A percentile compares a stretch with the other conserved stretches of the same genome.
These are phyloP conservation scores for Canavalia ensiformis DNA, from an alignment of 306 rosid genomes.

Conservation along the genomic window DNA sequence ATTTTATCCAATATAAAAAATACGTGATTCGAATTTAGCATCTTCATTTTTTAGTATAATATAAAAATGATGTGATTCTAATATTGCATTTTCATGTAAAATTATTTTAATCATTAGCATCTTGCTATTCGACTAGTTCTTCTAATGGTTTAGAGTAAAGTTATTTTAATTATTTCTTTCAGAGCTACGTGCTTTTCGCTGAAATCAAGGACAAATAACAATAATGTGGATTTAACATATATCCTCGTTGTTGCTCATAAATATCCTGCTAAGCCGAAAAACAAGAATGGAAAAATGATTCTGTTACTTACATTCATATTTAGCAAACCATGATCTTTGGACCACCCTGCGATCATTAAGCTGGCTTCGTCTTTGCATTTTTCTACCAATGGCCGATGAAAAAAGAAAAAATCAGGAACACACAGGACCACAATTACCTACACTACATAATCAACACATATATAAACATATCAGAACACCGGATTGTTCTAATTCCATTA, in stretches of 20 bases:
- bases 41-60: no score
- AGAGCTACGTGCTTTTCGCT: no score
- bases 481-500: neutral
- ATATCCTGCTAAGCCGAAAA: neutral
- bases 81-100: no score
- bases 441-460: neutral
- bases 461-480: neutral
- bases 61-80: no score
- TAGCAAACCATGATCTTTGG: neutral
- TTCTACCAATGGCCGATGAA: neutral
- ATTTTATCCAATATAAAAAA: no score
- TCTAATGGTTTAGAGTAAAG: no score
- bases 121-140: no score
- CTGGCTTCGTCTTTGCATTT: neutral
- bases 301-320: neutral
- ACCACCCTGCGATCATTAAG: neutral
- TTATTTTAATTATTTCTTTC: no score
- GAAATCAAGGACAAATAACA: neutral
- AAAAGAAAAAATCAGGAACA: no score
- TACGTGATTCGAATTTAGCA: no score
- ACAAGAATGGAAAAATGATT: neutral
- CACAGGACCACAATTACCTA: neutral
- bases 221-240: neutral
- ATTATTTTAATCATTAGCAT: no score
- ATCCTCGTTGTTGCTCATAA: neutral